phyloP scores from a whole-genome alignment of 768 basidiomycete genomes.

The Lactifluus piperatus region DNA sequence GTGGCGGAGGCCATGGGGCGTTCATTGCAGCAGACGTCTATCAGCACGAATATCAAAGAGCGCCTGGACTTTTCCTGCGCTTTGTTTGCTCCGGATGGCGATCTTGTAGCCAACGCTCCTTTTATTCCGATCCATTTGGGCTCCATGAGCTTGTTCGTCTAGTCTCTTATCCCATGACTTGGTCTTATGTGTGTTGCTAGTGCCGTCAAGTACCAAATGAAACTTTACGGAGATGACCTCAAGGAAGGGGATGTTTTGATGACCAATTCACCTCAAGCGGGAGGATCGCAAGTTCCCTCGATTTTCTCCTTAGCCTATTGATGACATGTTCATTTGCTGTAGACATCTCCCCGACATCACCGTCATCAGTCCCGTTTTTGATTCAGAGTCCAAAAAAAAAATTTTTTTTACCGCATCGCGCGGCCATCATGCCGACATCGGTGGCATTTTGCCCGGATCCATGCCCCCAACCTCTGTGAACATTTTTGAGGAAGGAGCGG shows the following conservation, averaged over 20 bases:
- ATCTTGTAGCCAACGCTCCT: constrained; percentile 90
- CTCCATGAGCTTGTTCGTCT: constrained; percentile 81
- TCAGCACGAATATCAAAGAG: constrained; percentile 94
- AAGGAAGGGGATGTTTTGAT: constrained; percentile 90
- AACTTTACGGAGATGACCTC: constrained; percentile 55
- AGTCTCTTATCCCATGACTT: neutral
- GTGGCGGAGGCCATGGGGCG: constrained; percentile 95
- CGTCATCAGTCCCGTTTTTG: constrained; percentile 88
- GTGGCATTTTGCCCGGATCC: constrained; percentile 85
- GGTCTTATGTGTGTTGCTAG: constrained; percentile 25
- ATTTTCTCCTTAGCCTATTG: constrained; percentile 11
- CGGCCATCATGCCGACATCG: constrained; percentile 92
- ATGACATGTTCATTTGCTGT: neutral
- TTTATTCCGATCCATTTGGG: constrained; percentile 85
- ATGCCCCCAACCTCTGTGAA: constrained; percentile 93
- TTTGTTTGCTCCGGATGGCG: constrained; percentile 89
- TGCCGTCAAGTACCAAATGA: constrained; percentile 87
- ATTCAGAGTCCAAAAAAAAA: constrained; percentile 51
- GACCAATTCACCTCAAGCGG: constrained; percentile 85
- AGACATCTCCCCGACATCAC: constrained; percentile 85
- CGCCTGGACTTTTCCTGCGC: constrained; percentile 93
- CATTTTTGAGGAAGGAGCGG: constrained; percentile 91
- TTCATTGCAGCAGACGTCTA: constrained; percentile 82
- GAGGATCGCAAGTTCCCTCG: constrained; percentile 61
- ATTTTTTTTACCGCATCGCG: constrained; percentile 92